Evolutionary conservation across 2,329 filamentous ascomycete genomes (phyloP), one percentile per base, ranked within the genome.

Genomic region (Aspergillus sojae): DNA sequence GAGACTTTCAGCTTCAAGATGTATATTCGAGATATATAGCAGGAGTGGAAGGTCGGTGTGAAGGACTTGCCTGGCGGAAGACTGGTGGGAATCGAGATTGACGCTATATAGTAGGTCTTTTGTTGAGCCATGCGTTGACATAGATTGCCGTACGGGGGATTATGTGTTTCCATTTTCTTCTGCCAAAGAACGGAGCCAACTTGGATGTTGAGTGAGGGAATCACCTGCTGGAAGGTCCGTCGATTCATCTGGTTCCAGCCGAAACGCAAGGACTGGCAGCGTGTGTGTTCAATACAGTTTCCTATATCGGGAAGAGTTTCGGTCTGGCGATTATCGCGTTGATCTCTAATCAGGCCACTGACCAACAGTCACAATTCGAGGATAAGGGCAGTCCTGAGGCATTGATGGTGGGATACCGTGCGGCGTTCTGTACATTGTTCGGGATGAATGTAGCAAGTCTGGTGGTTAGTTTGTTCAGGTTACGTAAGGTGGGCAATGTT

Each of bases 221-320:
- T 50, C 16, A 19, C 12, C 21, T 50, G 11, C 46, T 50, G 46
- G 14, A 26, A 50, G 11, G 46, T 30, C 12, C 23, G 46, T 11
- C 46, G 46, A 23, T 50, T 50, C 23, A 50, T 50, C 46, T 50
- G 46, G 2, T 50, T 23, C 23, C 23, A 23, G 2, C 80, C 21
- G 74, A 84, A 5, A 86, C 79, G 2, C 86, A 89, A 62, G 83
- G 83, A 0, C 75, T 89, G 0, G 86, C 85, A 0, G 87, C 86
- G 0, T 85, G 84, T 0, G 85, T 89, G 0, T 88, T 88, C 71
- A 87, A 86, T 63, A 86, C 85, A 0, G 77, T 84, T 0, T 75
- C 80, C 0, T 85, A 88, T 66, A 82, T 88, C 61, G 86, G 86
- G 0, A 81, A 80, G n/a, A 79, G 81, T 0, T 75, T 87, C 3